Conservation (phyloP, 208 protist genomes). For the Crithidia bombi region DNA sequence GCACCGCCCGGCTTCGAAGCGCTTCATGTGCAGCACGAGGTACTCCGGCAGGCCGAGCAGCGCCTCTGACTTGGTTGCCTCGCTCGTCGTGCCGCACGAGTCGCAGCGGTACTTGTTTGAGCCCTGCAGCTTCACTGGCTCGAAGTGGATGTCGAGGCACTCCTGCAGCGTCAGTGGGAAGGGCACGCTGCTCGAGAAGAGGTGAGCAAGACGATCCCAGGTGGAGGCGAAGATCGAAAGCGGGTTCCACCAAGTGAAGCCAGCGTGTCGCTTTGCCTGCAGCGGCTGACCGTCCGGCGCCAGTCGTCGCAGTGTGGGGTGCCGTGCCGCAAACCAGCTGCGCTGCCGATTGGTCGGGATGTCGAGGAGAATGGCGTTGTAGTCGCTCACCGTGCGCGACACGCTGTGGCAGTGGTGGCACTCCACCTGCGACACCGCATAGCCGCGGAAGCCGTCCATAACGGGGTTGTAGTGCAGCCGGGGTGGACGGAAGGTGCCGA, state of each 20-base stretch:
- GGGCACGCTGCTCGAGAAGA: slow-evolving; percentile 37
- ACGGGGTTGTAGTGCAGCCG: slow-evolving; percentile 69
- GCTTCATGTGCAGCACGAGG: slow-evolving; percentile 89
- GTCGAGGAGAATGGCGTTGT: slow-evolving; percentile 78
- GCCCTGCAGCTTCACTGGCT: slow-evolving; percentile 60
- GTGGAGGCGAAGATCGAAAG: slow-evolving; percentile 39
- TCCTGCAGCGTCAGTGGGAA: slow-evolving; percentile 84
- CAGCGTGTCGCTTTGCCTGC: slow-evolving; percentile 26
- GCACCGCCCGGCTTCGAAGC: slow-evolving; percentile 71
- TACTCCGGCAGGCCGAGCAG: slow-evolving; percentile 84
- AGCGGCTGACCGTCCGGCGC: slow-evolving; percentile 32
- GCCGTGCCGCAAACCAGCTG: slow-evolving; percentile 39
- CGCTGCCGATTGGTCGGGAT: slow-evolving; percentile 67
- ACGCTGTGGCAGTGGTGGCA: slow-evolving; percentile 70
- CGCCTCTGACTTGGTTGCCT: slow-evolving; percentile 79
- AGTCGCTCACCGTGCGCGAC: slow-evolving; percentile 73
- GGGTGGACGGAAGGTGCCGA: slow-evolving; percentile 44
- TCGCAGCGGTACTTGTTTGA: slow-evolving; percentile 82
- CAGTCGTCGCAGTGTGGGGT: slow-evolving; percentile 59
- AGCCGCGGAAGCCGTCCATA: slow-evolving; percentile 84
- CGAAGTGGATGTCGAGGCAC: slow-evolving; percentile 90
- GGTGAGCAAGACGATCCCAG: slow-evolving; percentile 26
- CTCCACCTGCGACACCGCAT: slow-evolving; percentile 65
- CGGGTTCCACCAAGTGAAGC: slow-evolving; percentile 65
- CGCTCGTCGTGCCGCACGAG: slow-evolving; percentile 61